Evolutionary conservation across 805 yeast species (phyloP), one percentile per base, ranked within the genome.

Genomic region (Zygosaccharomyces bisporus): DNA sequence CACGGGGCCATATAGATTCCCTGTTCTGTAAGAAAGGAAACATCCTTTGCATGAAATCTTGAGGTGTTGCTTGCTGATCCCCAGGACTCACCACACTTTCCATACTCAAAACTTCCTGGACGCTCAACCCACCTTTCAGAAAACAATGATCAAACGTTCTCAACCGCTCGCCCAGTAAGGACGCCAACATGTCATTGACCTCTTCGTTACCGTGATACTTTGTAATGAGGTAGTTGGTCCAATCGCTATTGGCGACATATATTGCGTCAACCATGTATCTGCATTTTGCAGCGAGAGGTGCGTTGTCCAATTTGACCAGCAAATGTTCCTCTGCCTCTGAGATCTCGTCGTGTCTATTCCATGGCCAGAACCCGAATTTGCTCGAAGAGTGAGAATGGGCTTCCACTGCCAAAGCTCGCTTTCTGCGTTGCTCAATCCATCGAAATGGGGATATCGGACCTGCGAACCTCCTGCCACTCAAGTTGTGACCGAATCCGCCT

Each of bases 71-170:
- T 19, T 23, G n/a, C 7, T 7, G 14, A 6, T 44, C 29, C 12
- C 42, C 27, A 8, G 32, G 39, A 36, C 33, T 32, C 6, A 47
- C 31, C 12, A 44, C n/a, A 32, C 51, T 47, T 13, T 47, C 36
- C 13, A 39, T 34, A 12, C 41, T 36, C 17, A 61, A 51, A 6
- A 58, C 53, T 5, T 55, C 48, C 2, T 34, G 12, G 8, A 44
- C 16, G 10, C 44, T 30, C 10, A 57, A 24, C 8, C 44, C 44
- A 5, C 55, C 56, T 9, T 47, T 29, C 1, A 62, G 27, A 43
- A 63, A 57, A 46, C 67, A 63, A 29, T 53, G 48, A 25, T 61
- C 56, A 41, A 51, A 63, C 20, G 57, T 44, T 42, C 68, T 50
- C 46, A 60, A 41, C 32, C 61, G 49, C 36, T 63, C 68, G 18